Conservation (phyloP, 73 alveolate genomes). For the Blepharisma stoltei region DNA sequence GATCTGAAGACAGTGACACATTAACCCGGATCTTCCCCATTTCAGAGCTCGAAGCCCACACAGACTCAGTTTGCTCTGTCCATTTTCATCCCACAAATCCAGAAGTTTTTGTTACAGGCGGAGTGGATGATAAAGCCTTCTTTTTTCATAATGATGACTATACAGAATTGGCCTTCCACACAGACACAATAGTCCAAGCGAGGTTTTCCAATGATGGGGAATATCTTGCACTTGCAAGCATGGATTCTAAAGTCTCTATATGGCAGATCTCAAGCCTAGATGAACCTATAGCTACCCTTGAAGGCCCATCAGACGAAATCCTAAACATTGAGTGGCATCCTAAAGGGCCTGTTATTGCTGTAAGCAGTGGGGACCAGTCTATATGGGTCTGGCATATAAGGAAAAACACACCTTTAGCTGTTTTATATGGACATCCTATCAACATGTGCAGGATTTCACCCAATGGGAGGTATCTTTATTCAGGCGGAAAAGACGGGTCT, state of each 20-base stretch:
- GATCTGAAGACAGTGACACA: too few relatives aligned
- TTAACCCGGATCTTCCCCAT: background rate
- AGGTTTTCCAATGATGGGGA: conserved; percentile 2
- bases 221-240: conserved; percentile 8
- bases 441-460: background rate
- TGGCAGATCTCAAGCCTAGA: background rate
- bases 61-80: conserved; percentile 24
- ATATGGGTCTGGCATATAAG: conserved; percentile 24
- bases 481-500: conserved; percentile 20
- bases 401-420: conserved; percentile 21
- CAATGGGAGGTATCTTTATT: background rate
- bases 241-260: background rate
- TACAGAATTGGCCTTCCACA: conserved; percentile 5
- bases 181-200: background rate
- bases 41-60: conserved; percentile 7
- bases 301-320: conserved; percentile 19
- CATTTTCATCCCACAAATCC: conserved; percentile 6
- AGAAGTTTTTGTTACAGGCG: background rate
- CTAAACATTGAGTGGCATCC: conserved; percentile 12
- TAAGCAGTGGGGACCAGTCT: background rate
- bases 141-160: background rate
- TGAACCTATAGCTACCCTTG: background rate
- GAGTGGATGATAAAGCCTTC: conserved; percentile 11
- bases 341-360: background rate
- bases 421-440: conserved; percentile 17